Conservation (phyloP, 1,139 yeast genomes). For the Blastobotrys buckinghamii region DNA sequence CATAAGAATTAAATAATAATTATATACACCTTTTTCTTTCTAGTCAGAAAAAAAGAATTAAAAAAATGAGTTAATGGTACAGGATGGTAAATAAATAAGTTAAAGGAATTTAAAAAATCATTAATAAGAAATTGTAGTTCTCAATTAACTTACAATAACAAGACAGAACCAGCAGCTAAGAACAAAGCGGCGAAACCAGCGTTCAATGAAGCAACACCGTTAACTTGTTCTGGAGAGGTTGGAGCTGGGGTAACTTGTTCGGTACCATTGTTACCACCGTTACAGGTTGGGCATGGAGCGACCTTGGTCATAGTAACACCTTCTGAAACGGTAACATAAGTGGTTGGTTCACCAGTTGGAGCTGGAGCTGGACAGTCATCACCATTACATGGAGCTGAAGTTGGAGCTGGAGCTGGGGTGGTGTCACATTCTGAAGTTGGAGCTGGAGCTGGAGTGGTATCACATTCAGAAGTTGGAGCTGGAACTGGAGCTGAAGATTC, state of each 20-base stretch:
- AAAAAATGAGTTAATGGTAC: background rate
- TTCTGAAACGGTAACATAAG: constrained; percentile 27
- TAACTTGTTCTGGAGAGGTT: constrained; percentile 20
- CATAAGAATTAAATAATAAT: background rate
- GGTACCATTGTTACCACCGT: constrained; percentile 16
- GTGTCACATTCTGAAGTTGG: background rate
- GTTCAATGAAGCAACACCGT: constrained; percentile 20
- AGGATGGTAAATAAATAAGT: background rate
- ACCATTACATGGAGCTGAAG: background rate
- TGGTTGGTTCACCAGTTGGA: constrained; percentile 17
- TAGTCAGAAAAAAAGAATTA: background rate
- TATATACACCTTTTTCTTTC: background rate
- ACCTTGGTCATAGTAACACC: constrained; percentile 29
- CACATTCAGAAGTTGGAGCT: constrained; percentile 11
- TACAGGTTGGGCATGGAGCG: constrained; percentile 18
- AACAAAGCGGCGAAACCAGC: constrained; percentile 21
- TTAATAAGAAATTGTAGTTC: too few relatives aligned
- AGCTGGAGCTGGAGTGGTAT: constrained; percentile 1
- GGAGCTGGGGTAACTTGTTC: constrained; percentile 4
- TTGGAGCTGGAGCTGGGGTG: constrained; percentile 8
- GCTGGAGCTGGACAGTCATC: constrained; percentile 10
- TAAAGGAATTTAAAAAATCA: too few relatives aligned
- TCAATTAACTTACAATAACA: constrained; percentile 11
- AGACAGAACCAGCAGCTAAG: constrained; percentile 18
- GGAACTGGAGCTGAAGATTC: constrained; percentile 26